Evolutionary conservation across 352 stramenopile species (phyloP), one percentile per base, ranked within the genome.

Genomic region (Phytophthora capsici): DNA sequence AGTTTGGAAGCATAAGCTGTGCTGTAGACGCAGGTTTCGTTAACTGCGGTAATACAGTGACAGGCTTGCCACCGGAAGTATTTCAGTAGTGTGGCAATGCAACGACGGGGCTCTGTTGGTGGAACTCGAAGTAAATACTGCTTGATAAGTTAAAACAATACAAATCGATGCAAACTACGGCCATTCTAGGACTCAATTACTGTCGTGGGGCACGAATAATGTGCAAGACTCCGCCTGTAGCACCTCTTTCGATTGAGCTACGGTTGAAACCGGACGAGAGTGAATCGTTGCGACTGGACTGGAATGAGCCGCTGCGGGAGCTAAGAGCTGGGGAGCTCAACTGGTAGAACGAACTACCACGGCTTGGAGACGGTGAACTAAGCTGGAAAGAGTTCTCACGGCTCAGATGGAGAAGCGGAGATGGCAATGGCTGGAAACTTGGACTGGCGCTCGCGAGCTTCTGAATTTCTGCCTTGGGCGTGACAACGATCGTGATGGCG

Each of bases 401-500:
- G 6, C 63, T 69, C 28, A 77, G 20, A 7, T 57, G 63, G 2
- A 49, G 53, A 16, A 77, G 34, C 0, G 69, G 69, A 12, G 63
- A 77, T 41, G 64, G 23, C 57, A 71, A 62, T 4, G 59, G 57
- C 45, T 69, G 57, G 50, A 67, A 73, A n/a, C 25, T 67, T 13
- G 58, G 53, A 14, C 63, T 73, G 19, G 57, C 23, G 7, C 49
- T 65, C 32, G 50, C 13, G 10, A 64, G 23, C 26, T 77, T 30
- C 26, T 57, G 50, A 19, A 57, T 57, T n/a, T 73, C 58, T 9
- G 54, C 26, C 52, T 75, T 78, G 38, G 69, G 55, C 1, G 69
- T 53, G 0, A 74, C 32, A 26, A 71, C 64, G 44, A 78, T 72
- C 6, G 52, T 66, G 55, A 78, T 72, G 22, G 60, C 65, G 30